phyloP scores from a whole-genome alignment of 306 rosid genomes.

The Vicia faba region DNA sequence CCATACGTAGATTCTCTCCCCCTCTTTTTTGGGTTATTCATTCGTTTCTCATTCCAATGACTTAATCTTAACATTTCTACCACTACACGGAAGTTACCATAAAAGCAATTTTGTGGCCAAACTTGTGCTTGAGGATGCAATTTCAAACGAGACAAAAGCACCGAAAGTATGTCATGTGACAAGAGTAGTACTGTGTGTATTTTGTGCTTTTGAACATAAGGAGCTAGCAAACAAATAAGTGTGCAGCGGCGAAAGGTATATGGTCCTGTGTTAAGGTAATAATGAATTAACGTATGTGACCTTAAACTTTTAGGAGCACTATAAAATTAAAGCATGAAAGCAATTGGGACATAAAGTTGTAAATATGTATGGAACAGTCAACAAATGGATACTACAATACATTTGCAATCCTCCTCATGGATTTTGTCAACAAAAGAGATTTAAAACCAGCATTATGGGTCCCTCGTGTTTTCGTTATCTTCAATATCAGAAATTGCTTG shows the following conservation, averaged over 20 bases:
- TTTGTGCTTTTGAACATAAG: not conserved
- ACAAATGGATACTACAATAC: not conserved
- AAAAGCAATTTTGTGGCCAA: no score
- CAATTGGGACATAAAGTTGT: not conserved
- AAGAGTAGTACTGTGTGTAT: not conserved
- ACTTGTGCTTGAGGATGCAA: no score
- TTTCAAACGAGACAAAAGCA: not conserved
- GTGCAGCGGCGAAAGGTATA: not conserved
- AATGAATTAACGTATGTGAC: not conserved
- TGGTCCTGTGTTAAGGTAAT: constrained; percentile 2
- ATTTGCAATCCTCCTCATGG: not conserved
- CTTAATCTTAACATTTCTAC: no score
- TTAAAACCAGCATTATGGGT: not conserved
- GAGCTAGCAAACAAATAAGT: not conserved
- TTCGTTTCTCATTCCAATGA: no score
- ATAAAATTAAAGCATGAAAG: constrained; percentile 4
- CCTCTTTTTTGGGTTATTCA: no score
- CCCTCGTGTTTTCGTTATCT: constrained; percentile 6
- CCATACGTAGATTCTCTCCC: no score
- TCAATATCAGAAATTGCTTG: not conserved
- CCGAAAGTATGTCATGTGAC: constrained; percentile 12
- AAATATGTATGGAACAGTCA: constrained; percentile 12
- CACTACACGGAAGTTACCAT: no score
- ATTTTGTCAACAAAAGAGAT: constrained; percentile 1
- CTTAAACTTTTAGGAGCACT: constrained; percentile 9